These are phyloP conservation scores for Fusarium stilboides DNA, from an alignment of 2,329 filamentous ascomycete species.

Conservation along the genomic window DNA sequence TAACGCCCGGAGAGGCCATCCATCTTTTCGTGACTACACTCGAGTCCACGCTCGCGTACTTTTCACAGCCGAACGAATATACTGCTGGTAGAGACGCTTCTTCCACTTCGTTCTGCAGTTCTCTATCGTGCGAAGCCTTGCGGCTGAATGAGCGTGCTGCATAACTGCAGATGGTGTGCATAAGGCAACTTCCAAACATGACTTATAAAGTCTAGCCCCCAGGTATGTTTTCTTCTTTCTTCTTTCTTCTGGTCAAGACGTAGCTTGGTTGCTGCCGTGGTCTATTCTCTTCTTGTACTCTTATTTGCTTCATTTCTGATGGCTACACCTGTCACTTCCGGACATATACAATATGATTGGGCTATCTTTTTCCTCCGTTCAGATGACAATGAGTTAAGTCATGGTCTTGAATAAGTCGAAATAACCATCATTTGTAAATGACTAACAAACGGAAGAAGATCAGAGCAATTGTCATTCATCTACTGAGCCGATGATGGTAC, in stretches of 20 bases:
- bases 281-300: not conserved
- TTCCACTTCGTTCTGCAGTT: not conserved
- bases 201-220: slow-evolving; percentile 4
- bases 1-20: not conserved
- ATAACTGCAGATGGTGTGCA: not conserved
- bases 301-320: not conserved
- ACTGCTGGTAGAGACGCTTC: not conserved
- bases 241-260: not conserved
- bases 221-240: not conserved
- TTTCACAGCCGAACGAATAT: not conserved
- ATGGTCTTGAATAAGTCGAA: not conserved
- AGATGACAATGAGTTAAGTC: not conserved
- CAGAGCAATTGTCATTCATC: not conserved
- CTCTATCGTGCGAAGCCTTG: not conserved
- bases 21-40: not conserved
- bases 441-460: not conserved
- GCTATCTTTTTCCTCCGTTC: not conserved
- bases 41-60: not conserved
- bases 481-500: not conserved
- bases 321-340: no score
- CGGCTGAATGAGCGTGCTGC: not conserved
- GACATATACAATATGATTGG: not conserved
- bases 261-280: not conserved
- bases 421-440: no score
- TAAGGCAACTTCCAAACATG: slow-evolving; percentile 5